phyloP scores from a whole-genome alignment of 345 rosid genomes.

The Anacardium occidentale region DNA sequence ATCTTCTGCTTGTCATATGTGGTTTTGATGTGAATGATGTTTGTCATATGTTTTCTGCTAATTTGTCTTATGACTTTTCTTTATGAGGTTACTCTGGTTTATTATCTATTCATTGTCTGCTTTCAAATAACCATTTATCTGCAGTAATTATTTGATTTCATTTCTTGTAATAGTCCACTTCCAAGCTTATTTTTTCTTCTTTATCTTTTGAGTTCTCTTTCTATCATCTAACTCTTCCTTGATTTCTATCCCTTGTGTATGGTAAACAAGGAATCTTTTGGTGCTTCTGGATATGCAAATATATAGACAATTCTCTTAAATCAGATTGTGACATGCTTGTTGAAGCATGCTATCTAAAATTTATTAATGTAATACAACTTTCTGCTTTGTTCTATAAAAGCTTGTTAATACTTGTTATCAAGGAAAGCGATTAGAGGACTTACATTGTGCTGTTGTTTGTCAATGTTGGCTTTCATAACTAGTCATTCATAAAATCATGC shows the following conservation, averaged over 20 bases:
- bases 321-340: background rate
- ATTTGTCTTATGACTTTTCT: background rate
- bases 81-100: background rate
- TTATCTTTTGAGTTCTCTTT: background rate
- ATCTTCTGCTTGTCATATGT: background rate
- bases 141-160: background rate
- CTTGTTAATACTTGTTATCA: background rate
- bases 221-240: background rate
- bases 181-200: background rate
- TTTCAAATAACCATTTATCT: background rate
- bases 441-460: background rate
- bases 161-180: background rate
- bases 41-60: background rate
- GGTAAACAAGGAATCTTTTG: background rate
- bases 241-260: background rate
- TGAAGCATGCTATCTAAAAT: constrained; percentile 2
- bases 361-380: background rate
- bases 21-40: background rate
- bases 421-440: background rate
- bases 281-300: background rate
- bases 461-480: background rate
- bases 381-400: background rate
- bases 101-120: background rate
- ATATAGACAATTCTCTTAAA: background rate
- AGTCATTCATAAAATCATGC: background rate